These are phyloP conservation scores for Sporopachydermia cereana DNA, from an alignment of 1,139 yeast species.

Conservation along the genomic window DNA sequence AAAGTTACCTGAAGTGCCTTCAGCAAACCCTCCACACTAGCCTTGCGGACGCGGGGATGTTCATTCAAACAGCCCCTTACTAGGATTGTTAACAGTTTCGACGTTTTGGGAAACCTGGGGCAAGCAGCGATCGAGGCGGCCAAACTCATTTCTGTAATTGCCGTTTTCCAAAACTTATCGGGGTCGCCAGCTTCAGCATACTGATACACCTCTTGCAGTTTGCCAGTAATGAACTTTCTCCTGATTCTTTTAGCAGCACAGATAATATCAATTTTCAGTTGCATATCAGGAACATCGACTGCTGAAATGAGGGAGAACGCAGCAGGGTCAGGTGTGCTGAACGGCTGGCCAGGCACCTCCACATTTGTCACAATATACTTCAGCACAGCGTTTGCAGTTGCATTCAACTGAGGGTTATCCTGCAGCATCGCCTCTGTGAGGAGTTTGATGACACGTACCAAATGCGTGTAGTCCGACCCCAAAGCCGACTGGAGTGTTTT, in stretches of 20 bases:
- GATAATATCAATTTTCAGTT: background rate
- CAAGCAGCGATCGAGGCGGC: background rate
- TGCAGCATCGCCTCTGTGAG: slow-evolving; percentile 46
- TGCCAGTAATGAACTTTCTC: background rate
- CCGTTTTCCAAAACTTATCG: slow-evolving; percentile 3
- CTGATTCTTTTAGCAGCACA: background rate
- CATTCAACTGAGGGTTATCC: slow-evolving; percentile 34
- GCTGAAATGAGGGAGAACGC: too few relatives aligned
- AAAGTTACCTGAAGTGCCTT: background rate
- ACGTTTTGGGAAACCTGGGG: background rate
- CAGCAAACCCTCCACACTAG: slow-evolving; percentile 2
- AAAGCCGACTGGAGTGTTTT: slow-evolving; percentile 33
- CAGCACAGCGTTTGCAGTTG: slow-evolving; percentile 15
- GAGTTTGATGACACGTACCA: slow-evolving; percentile 35
- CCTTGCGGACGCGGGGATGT: slow-evolving; percentile 1
- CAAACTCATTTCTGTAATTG: background rate
- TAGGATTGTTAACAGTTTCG: background rate
- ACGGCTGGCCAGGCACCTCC: slow-evolving; percentile 41
- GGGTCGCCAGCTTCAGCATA: background rate
- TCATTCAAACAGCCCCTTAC: background rate
- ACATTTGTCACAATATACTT: slow-evolving; percentile 12
- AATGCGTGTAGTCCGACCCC: slow-evolving; percentile 44
- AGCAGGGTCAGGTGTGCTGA: slow-evolving; percentile 19
- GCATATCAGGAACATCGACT: too few relatives aligned
- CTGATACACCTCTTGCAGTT: background rate